A percentile compares a stretch with the other conserved stretches of the same genome.
These are phyloP conservation scores for Wickerhamiella azymoides DNA, from an alignment of 805 yeast species.

Conservation along the genomic window DNA sequence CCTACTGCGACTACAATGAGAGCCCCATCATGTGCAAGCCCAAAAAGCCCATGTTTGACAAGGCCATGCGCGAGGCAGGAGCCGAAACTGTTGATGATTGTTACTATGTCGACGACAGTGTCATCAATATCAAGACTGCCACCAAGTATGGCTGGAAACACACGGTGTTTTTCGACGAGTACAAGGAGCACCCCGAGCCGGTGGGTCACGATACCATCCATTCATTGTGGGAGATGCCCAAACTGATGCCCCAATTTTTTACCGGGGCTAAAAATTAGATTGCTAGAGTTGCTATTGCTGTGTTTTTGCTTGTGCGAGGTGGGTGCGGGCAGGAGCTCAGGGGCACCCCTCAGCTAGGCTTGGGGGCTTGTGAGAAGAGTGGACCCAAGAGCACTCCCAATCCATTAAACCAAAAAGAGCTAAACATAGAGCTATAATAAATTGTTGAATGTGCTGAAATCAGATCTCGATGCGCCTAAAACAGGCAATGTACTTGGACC, in stretches of 20 bases:
- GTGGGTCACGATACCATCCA: conserved; percentile 40
- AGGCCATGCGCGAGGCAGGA: conserved; percentile 45
- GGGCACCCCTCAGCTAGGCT: no score
- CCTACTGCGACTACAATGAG: conserved; percentile 71
- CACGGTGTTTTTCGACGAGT: conserved; percentile 63
- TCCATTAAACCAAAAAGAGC: no score
- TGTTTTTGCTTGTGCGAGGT: no score
- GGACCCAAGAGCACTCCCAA: no score
- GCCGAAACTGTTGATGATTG: conserved; percentile 33
- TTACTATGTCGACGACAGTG: conserved; percentile 84
- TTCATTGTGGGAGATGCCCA: conserved; percentile 41
- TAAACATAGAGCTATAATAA: no score
- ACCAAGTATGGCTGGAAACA: conserved; percentile 54
- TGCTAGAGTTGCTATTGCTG: neutral
- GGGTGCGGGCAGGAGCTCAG: no score
- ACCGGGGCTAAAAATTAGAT: neutral
- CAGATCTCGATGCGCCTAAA: conserved; percentile 25
- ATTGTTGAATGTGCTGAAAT: no score
- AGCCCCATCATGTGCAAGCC: conserved; percentile 74
- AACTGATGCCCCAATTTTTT: conserved; percentile 35
- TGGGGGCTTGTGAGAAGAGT: no score
- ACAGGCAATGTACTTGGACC: conserved; percentile 80
- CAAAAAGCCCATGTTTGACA: conserved; percentile 51
- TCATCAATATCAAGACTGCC: conserved; percentile 65
- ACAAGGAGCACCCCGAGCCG: conserved; percentile 35